These are phyloP conservation scores for Globisporangium alternatum DNA, from an alignment of 352 stramenopile genomes.

Conservation along the genomic window DNA sequence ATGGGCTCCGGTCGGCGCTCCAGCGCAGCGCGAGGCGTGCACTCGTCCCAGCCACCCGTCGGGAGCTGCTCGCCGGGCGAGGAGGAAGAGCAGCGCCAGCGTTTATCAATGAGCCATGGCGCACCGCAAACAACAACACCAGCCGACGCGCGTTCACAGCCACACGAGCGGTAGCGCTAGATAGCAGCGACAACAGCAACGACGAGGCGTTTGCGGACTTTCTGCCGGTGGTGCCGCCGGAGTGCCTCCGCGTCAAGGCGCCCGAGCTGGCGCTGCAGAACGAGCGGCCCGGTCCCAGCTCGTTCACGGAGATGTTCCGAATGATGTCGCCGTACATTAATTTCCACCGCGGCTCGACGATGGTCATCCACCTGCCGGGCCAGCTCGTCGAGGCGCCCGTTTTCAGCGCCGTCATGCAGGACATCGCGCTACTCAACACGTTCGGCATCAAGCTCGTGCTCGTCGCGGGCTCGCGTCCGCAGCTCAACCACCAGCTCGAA, in stretches of 20 bases:
- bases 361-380: constrained; percentile 96
- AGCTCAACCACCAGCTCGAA: constrained; percentile 92
- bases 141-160: constrained; percentile 2
- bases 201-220: constrained; percentile 44
- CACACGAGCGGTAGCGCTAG: neutral
- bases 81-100: neutral
- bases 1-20: constrained; percentile 11
- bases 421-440: constrained; percentile 95
- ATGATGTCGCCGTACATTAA: constrained; percentile 98
- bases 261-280: constrained; percentile 18
- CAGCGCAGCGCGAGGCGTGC: constrained; percentile 3
- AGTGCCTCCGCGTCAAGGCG: constrained; percentile 72
- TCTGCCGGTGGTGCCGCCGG: constrained; percentile 66
- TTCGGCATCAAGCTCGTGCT: constrained; percentile 94
- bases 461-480: constrained; percentile 93
- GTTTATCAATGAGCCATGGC: neutral
- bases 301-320: constrained; percentile 92
- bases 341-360: constrained; percentile 93
- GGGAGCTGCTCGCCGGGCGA: neutral
- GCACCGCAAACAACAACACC: neutral
- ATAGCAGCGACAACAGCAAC: neutral
- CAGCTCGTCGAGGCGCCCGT: constrained; percentile 92
- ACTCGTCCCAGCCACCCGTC: constrained; percentile 10
- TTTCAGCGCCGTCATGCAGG: constrained; percentile 92
- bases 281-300: constrained; percentile 38